Evolutionary conservation across 768 basidiomycete genomes (phyloP).

Genomic region (Lenzites betulinus): DNA sequence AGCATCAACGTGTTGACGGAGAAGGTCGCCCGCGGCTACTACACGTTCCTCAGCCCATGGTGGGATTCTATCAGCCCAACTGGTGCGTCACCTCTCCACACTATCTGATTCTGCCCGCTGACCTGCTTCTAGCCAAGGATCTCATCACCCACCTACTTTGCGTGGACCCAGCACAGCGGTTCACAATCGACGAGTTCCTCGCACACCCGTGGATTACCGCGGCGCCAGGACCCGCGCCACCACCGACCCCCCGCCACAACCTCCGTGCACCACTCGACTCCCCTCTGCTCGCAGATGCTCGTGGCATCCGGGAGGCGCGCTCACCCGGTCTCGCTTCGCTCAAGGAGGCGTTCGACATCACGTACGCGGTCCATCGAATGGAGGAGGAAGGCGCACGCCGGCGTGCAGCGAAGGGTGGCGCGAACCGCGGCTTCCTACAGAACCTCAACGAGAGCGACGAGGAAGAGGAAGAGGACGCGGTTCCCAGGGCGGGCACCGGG

Average conservation of each 20-base stretch:
- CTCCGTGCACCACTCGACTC: slow-evolving; percentile 71
- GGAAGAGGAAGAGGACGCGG: slow-evolving; percentile 50
- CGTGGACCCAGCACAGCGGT: slow-evolving; percentile 92
- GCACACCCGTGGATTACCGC: slow-evolving; percentile 94
- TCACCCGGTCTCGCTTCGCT: slow-evolving; percentile 92
- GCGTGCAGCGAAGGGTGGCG: slow-evolving; percentile 80
- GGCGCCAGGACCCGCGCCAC: slow-evolving; percentile 54
- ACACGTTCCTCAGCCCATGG: slow-evolving; percentile 98
- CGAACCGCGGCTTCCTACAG: slow-evolving; percentile 77
- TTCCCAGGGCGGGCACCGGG: slow-evolving; percentile 39
- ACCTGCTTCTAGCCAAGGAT: slow-evolving; percentile 72
- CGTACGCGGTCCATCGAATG: slow-evolving; percentile 99
- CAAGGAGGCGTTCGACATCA: slow-evolving; percentile 98
- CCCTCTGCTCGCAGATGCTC: slow-evolving; percentile 80
- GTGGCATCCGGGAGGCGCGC: slow-evolving; percentile 65
- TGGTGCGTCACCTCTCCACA: slow-evolving; percentile 47
- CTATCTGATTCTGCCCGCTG: background rate
- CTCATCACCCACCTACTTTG: slow-evolving; percentile 93
- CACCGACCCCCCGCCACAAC: slow-evolving; percentile 62
- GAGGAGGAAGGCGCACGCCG: slow-evolving; percentile 95
- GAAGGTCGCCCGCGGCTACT: slow-evolving; percentile 96
- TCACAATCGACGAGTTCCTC: slow-evolving; percentile 97
- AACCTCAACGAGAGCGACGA: slow-evolving; percentile 97
- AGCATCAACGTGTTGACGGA: slow-evolving; percentile 97
- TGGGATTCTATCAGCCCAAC: slow-evolving; percentile 93